Base-by-base conservation (phyloP, 495 filamentous ascomycete species). In the Penicillium lividum region DNA sequence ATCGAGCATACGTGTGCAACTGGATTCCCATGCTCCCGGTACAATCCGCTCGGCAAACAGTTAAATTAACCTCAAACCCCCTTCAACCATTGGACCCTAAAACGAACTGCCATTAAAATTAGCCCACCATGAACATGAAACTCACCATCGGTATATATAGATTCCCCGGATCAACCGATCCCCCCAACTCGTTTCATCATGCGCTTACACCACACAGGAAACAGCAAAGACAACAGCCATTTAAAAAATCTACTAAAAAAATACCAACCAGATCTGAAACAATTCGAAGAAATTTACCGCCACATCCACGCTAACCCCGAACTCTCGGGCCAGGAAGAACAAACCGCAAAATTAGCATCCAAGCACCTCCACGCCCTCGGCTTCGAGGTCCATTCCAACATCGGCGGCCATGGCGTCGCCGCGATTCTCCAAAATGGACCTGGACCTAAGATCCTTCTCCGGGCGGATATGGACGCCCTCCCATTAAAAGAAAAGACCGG, bases 381-480 rank as follows among this genome's bases (percentile, higher is more conserved):
- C 22, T 83, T 78, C 63, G 69, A 77, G 25, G 70, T 86, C 52
- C 63, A 73, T 31, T 68, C 75, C 7, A 53, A 73, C 18, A 84
- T 86, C 40, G 84, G 84, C 38, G 84, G 84, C 18, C 72, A 81
- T 51, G 85, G 86, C 5, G 60, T 87, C 16, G 77, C 76, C 8
- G 83, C 72, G 2, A 70, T 87, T 10, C 70, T 86, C 7, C 57
- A 63, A n/a, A 88, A 88, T 67, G 84, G 84, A 0, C 8, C 51
- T 0, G 85, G 86, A 0, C 69, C 70, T 0, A 84, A 73, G 0
- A 64, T 87, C 4, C 70, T 88, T 0, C 68, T 87, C 1, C 73
- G 86, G 5, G 83, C 84, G 3, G 85, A 88, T 53, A 82, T 84
- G 64, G 84, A 89, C 67, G 86, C 80, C 4, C 71, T 88, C 0